Conservation (phyloP, 176 grass and related monocot species). For the Oropetium thomaeum region DNA sequence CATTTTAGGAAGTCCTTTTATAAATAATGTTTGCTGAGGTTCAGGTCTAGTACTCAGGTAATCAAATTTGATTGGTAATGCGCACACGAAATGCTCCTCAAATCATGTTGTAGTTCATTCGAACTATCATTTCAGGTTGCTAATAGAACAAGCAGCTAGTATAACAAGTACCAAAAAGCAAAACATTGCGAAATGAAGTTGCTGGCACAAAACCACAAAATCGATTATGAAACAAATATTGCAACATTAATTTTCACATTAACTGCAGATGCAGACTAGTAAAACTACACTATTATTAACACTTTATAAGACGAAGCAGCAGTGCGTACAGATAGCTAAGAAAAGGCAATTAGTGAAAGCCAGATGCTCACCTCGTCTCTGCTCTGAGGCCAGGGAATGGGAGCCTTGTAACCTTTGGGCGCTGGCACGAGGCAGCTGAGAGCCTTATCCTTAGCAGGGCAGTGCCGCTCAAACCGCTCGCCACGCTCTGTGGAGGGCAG, state of each 20-base stretch:
- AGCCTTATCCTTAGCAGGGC: conserved; percentile 58
- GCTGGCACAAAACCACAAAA: background rate
- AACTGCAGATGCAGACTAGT: background rate
- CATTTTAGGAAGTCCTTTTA: background rate
- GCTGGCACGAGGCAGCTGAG: conserved; percentile 71
- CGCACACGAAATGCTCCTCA: background rate
- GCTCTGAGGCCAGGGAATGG: conserved; percentile 84
- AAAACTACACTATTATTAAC: background rate
- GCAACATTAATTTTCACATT: background rate
- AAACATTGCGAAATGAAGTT: background rate
- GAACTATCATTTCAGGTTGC: background rate
- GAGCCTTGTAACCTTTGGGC: conserved; percentile 71
- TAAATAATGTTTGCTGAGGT: background rate
- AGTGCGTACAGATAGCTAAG: background rate
- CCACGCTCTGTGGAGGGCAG: conserved; percentile 58
- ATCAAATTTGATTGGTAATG: background rate
- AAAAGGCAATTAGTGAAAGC: conserved; percentile 17
- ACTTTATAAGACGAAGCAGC: background rate
- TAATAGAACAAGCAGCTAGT: background rate
- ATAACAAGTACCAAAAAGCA: background rate
- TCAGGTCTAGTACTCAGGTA: background rate
- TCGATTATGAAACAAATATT: background rate
- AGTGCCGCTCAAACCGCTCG: conserved; percentile 87
- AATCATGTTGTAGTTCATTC: background rate
- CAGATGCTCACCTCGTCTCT: conserved; percentile 78